Evolutionary conservation across 345 rosid species (phyloP).

Genomic region (Citrus glauca): DNA sequence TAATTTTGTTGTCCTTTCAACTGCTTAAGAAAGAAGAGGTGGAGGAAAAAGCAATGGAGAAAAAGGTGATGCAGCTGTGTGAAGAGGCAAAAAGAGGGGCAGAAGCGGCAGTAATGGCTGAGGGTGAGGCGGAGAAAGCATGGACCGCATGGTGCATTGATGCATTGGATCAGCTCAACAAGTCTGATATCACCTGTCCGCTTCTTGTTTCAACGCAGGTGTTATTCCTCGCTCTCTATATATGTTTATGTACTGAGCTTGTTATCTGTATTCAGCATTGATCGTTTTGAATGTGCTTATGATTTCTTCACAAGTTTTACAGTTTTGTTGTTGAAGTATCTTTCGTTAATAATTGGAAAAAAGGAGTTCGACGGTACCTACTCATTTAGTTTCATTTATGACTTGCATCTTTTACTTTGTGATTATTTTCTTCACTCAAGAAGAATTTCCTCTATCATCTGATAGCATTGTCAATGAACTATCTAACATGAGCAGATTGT

Average conservation of each 20-base stretch:
- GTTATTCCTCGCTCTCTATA: neutral
- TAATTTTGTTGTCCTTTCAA: too few species aligned
- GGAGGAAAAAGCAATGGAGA: constrained; percentile 18
- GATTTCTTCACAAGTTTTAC: neutral
- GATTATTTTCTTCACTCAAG: too few species aligned
- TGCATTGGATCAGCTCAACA: constrained; percentile 37
- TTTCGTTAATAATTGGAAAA: too few species aligned
- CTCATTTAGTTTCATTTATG: too few species aligned
- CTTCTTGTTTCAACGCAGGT: constrained; percentile 44
- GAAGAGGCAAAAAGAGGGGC: constrained; percentile 28
- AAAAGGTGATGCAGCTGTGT: constrained; percentile 33
- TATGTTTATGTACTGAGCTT: too few species aligned
- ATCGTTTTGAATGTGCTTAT: neutral
- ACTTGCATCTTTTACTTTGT: too few species aligned
- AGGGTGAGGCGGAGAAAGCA: constrained; percentile 25
- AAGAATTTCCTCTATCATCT: too few species aligned
- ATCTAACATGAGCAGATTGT: neutral
- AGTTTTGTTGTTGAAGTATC: neutral
- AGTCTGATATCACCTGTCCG: constrained; percentile 27
- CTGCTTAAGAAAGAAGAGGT: neutral
- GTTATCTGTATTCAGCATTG: too few species aligned
- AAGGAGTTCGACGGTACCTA: too few species aligned
- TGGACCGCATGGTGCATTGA: constrained; percentile 27
- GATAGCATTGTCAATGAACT: too few species aligned
- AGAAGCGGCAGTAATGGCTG: constrained; percentile 29